Evolutionary conservation across 2,329 filamentous ascomycete species (phyloP).

Genomic region (Alternaria sp.): DNA sequence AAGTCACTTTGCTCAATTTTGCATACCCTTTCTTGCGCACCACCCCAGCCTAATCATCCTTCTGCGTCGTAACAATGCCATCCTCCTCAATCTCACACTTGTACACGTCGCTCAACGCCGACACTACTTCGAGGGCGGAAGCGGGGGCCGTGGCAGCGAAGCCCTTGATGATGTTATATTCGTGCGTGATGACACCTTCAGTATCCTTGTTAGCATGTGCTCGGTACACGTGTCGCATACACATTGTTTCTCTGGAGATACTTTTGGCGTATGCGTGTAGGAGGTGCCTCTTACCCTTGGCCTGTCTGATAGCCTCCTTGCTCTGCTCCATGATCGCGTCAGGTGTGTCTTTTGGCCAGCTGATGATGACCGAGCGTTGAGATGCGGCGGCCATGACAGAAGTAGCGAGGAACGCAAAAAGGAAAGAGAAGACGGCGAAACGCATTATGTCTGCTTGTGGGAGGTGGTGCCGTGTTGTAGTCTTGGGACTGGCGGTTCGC

Average conservation of each 20-base stretch:
- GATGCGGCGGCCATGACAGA: conserved; percentile 67
- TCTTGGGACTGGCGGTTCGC: not conserved
- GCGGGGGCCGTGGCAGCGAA: conserved; percentile 79
- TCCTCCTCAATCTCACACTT: conserved; percentile 79
- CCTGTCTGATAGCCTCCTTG: conserved; percentile 72
- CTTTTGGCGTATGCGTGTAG: not conserved
- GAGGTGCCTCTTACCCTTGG: conserved; percentile 64
- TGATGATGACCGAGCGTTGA: conserved; percentile 79
- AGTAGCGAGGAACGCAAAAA: conserved; percentile 67
- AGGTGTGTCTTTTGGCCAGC: conserved; percentile 75
- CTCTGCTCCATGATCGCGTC: conserved; percentile 73
- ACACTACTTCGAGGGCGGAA: conserved; percentile 72
- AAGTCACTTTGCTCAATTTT: not conserved
- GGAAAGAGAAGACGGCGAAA: conserved; percentile 64
- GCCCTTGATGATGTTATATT: conserved; percentile 73
- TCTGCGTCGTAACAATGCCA: conserved; percentile 64
- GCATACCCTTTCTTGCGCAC: not conserved
- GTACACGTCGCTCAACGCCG: conserved; percentile 68
- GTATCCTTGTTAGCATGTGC: conserved; percentile 50
- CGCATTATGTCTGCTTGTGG: conserved; percentile 66
- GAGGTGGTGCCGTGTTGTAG: not conserved
- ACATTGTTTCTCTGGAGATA: not conserved
- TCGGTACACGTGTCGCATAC: not conserved
- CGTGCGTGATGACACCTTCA: conserved; percentile 68
- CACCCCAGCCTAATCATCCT: conserved; percentile 15